phyloP scores from a whole-genome alignment of 108 stramenopile genomes.

The Fistulifera pelliculosa region DNA sequence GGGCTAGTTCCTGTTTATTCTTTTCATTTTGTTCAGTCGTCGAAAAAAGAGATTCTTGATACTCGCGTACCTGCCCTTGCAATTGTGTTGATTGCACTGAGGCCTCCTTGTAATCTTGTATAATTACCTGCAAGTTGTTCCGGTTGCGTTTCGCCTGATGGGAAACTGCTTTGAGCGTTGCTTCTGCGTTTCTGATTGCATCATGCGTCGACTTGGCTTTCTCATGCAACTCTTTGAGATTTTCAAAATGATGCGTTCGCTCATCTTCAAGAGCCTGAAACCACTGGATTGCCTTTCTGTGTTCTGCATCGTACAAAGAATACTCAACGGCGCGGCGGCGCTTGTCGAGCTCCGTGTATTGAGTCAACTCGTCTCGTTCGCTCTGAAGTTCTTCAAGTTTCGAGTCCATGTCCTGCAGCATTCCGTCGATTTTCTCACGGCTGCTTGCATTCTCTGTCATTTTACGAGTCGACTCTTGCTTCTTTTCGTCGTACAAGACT shows the following conservation, averaged over 20 bases:
- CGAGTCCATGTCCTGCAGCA: conserved; percentile 80
- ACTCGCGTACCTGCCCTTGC: conserved; percentile 56
- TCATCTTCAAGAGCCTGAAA: conserved; percentile 77
- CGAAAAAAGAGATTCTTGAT: conserved; percentile 42
- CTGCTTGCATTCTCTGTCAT: conserved; percentile 86
- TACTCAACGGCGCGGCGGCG: conserved; percentile 91
- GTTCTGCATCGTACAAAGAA: conserved; percentile 93
- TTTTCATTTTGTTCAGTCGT: conserved; percentile 40
- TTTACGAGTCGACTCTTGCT: conserved; percentile 82
- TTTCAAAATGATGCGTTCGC: conserved; percentile 49
- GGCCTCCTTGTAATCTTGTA: conserved; percentile 49
- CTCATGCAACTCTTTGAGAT: conserved; percentile 46
- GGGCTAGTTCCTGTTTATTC: conserved; percentile 48
- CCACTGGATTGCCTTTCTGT: conserved; percentile 57
- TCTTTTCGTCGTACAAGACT: conserved; percentile 96
- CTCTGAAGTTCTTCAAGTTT: conserved; percentile 86
- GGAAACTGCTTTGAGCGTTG: conserved; percentile 39
- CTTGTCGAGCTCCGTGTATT: conserved; percentile 87
- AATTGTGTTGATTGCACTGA: conserved; percentile 56
- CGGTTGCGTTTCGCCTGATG: conserved; percentile 44
- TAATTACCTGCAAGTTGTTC: conserved; percentile 36
- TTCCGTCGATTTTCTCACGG: conserved; percentile 87
- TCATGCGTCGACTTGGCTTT: conserved; percentile 52
- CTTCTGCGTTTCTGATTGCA: conserved; percentile 50
- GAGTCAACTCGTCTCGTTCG: conserved; percentile 94